Conservation (phyloP, 306 rosid species). For the Vigna mungo region DNA sequence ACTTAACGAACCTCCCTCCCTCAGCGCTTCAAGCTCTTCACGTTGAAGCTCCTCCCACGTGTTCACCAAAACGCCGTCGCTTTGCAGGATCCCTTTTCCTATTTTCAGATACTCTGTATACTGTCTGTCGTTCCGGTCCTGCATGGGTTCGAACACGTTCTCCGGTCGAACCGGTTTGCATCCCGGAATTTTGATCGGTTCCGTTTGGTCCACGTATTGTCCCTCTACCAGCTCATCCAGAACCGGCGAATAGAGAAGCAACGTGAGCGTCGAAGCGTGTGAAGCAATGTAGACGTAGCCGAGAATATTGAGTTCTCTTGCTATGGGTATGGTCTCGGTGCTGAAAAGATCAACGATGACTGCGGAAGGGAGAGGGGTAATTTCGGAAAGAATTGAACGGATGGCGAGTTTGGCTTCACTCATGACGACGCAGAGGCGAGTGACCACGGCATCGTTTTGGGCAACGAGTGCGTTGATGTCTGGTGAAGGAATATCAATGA, state of each 20-base stretch:
- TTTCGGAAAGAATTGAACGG: conserved; percentile 14
- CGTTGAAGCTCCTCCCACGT: conserved; percentile 44
- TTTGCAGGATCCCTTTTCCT: fast-evolving
- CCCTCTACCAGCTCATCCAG: conserved; percentile 46
- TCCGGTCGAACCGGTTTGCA: conserved; percentile 48
- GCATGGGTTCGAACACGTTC: conserved; percentile 50
- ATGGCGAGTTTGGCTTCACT: conserved; percentile 38
- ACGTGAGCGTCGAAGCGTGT: conserved; percentile 43
- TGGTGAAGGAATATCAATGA: conserved; percentile 46
- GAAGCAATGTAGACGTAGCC: conserved; percentile 40
- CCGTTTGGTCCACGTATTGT: conserved; percentile 47
- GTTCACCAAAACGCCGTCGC: conserved; percentile 41
- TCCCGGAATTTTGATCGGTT: conserved; percentile 50
- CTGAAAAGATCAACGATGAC: conserved; percentile 55
- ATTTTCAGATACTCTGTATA: conserved; percentile 26
- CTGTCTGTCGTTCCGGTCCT: conserved; percentile 39
- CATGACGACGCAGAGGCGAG: conserved; percentile 44
- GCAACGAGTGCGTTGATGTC: conserved; percentile 32
- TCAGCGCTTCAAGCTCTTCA: neutral
- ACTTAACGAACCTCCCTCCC: neutral
- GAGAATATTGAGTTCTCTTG: conserved; percentile 46
- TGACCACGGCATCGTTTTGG: neutral
- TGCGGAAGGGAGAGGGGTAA: conserved; percentile 31
- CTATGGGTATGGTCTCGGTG: conserved; percentile 41
- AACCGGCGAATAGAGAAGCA: conserved; percentile 15